These are phyloP conservation scores for Pistacia integerrima DNA, from an alignment of 345 rosid species.

Conservation along the genomic window DNA sequence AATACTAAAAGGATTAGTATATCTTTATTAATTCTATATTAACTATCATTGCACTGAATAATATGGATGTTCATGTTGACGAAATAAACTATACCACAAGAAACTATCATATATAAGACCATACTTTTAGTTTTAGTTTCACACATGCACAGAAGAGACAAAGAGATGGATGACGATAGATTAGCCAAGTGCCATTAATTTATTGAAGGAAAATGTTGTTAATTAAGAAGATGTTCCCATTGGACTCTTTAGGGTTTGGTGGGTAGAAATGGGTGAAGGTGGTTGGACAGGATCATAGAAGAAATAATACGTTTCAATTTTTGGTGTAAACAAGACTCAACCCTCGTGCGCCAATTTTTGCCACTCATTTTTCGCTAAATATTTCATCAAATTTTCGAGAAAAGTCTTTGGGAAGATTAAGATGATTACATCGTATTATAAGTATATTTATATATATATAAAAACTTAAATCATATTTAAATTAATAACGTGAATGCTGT, in stretches of 20 bases:
- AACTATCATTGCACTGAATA: constrained; percentile 7
- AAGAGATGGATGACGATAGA: constrained; percentile 18
- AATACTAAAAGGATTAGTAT: neutral
- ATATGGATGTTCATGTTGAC: neutral
- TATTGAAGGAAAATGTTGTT: constrained; percentile 14
- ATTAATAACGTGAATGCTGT: no score
- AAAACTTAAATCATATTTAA: no score
- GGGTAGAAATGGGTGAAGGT: constrained; percentile 97
- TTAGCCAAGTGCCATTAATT: constrained; percentile 19
- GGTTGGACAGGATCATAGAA: constrained; percentile 63
- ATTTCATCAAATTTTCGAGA: neutral
- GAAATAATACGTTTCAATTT: constrained; percentile 25
- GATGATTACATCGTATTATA: no score
- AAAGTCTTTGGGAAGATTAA: no score
- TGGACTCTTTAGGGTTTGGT: constrained; percentile 55
- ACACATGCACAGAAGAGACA: neutral
- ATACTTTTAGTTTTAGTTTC: neutral
- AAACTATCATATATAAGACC: neutral
- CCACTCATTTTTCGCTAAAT: constrained; percentile 8
- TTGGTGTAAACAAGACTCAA: constrained; percentile 53
- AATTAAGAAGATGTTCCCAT: constrained; percentile 35
- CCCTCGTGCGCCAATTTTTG: constrained; percentile 39
- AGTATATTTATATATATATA: no score
- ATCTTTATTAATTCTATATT: neutral
- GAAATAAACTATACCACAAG: neutral